Percentiles rank a stretch among this genome's conserved stretches.
Conservation (phyloP, 495 filamentous ascomycete genomes). For the Penicillium angulare region DNA sequence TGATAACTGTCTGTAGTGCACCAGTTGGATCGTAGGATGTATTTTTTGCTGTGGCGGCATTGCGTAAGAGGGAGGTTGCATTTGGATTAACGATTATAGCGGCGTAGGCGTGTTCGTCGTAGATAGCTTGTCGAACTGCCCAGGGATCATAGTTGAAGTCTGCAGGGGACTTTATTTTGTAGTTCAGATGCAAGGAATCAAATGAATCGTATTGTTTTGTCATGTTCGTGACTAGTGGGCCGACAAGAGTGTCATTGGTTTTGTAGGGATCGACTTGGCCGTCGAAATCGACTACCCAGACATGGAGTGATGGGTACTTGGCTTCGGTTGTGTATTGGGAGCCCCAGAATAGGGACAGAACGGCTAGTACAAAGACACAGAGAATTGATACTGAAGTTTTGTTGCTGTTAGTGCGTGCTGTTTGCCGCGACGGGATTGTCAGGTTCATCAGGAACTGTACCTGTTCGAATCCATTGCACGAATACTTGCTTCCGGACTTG, state of each 20-base stretch:
- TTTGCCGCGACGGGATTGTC: too few species aligned
- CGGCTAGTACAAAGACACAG: constrained; percentile 49
- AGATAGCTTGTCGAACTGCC: constrained; percentile 59
- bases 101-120: constrained; percentile 60
- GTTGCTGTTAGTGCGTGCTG: too few species aligned
- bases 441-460: neutral
- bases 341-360: constrained; percentile 63
- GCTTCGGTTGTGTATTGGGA: constrained; percentile 50
- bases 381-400: constrained; percentile 49
- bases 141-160: constrained; percentile 59
- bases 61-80: constrained; percentile 58
- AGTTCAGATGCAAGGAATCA: constrained; percentile 47
- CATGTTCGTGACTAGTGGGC: constrained; percentile 49
- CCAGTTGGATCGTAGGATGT: constrained; percentile 62
- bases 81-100: constrained; percentile 66
- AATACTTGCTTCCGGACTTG: constrained; percentile 47
- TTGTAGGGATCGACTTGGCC: constrained; percentile 52
- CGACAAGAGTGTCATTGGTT: constrained; percentile 50
- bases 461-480: constrained; percentile 26
- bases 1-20: constrained; percentile 57
- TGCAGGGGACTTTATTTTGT: constrained; percentile 44
- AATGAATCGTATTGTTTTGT: constrained; percentile 35
- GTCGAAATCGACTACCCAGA: constrained; percentile 70
- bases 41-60: constrained; percentile 57
- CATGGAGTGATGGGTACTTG: constrained; percentile 45